Percentiles rank a stretch among this genome's conserved stretches.
phyloP scores from a whole-genome alignment of 345 rosid species.

The Ceriops decandra region DNA sequence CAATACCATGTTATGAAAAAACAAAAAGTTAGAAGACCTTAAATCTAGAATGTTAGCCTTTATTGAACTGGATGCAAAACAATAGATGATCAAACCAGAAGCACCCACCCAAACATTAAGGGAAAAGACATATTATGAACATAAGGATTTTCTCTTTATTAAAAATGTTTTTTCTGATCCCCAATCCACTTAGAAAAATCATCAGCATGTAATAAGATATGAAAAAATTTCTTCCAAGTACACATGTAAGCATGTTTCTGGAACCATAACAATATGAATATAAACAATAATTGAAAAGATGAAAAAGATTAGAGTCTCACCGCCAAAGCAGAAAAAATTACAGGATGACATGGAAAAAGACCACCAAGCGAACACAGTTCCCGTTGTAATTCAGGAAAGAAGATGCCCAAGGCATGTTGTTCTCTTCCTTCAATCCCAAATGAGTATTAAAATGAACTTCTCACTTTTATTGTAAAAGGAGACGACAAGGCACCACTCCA shows the following conservation, averaged over 20 bases:
- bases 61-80: too few species aligned
- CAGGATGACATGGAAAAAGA: slow-evolving; percentile 74
- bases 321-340: slow-evolving; percentile 40
- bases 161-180: background rate
- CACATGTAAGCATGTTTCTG: background rate
- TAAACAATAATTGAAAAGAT: background rate
- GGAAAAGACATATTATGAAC: too few species aligned
- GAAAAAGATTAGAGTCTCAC: slow-evolving; percentile 23
- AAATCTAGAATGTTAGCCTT: too few species aligned
- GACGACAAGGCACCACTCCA: background rate
- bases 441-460: slow-evolving; percentile 6
- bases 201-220: background rate
- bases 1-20: too few species aligned
- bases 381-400: slow-evolving; percentile 61
- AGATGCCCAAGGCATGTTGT: slow-evolving; percentile 77
- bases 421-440: slow-evolving; percentile 25
- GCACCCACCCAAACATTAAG: too few species aligned
- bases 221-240: background rate
- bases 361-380: slow-evolving; percentile 62
- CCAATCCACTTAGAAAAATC: background rate
- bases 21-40: too few species aligned
- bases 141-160: too few species aligned
- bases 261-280: background rate
- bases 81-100: too few species aligned
- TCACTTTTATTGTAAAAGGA: slow-evolving; percentile 27